Evolutionary conservation across 257 asterid species (phyloP), one percentile per base, ranked within the genome.

Genomic region (Solanum habrochaites): DNA sequence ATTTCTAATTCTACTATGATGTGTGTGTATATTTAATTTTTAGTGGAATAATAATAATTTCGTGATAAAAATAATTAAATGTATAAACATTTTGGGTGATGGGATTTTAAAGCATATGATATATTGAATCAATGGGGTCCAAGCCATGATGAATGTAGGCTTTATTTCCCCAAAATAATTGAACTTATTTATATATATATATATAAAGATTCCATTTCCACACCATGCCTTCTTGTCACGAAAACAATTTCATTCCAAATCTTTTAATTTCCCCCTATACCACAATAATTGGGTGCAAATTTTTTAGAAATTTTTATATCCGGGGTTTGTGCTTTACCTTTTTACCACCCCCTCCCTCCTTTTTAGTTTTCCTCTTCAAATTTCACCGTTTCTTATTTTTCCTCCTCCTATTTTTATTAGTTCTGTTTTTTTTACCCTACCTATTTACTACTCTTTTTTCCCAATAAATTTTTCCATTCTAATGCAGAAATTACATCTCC

Each of bases 31-130:
- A 16, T 8, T 31, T 70, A 3, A 3, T 70, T 31, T 64, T 64
- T 56, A 18, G 64, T 18, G 1, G 64, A 10, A 23, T 18, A 10
- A 56, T 56, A 0, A 16, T 16, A 8, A 3, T 16, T 0, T 0
- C 10, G 4, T 52, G 62, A 52, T 1, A 16, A 52, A 52, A 52
- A 52, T 52, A 52, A 52, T 52, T 52, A 52, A 16, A 52, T 52
- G 8, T 1, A 0, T 16, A 56, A 42, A 15, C 20, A 77, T 43
- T 13, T 77, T 16, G 40, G 83, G 83, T 78, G 16, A 77, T 77
- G 64, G 83, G 40, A 77, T 52, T 8, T 14, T 37, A 78, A 78
- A 78, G 40, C 42, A 29, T 39, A 80, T 80, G 42, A 80, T 45
- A 2, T 47, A 80, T 47, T 80, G 64, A 39, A 47, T 78, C 66